Percentiles rank a stretch among this genome's conserved stretches.
These are phyloP conservation scores for Cordia subcordata DNA, from an alignment of 257 asterid genomes.

Conservation along the genomic window DNA sequence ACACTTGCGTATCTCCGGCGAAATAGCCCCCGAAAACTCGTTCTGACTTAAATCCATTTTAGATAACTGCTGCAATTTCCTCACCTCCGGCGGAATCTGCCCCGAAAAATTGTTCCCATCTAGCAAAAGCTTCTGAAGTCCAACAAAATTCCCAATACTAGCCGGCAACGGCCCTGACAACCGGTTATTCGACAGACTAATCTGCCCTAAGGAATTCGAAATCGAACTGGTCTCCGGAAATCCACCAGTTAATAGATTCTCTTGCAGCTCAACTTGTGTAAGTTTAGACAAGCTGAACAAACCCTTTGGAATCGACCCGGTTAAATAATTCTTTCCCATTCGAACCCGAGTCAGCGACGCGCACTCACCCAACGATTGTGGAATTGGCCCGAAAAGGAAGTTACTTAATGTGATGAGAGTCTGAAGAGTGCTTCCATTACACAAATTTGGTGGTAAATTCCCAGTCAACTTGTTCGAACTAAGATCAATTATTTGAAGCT, in stretches of 20 bases:
- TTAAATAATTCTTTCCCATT: slow-evolving; percentile 84
- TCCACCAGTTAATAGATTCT: slow-evolving; percentile 66
- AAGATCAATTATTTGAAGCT: slow-evolving; percentile 58
- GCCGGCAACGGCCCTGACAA: slow-evolving; percentile 72
- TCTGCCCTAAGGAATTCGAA: slow-evolving; percentile 63
- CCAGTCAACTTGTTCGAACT: slow-evolving; percentile 91
- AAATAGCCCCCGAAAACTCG: slow-evolving; percentile 54
- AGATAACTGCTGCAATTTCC: slow-evolving; percentile 83
- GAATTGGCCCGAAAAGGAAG: slow-evolving; percentile 80
- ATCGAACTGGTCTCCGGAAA: slow-evolving; percentile 47
- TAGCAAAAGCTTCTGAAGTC: slow-evolving; percentile 79
- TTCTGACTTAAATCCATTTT: slow-evolving; percentile 88
- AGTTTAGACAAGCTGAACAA: slow-evolving; percentile 67
- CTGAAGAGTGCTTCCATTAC: slow-evolving; percentile 55
- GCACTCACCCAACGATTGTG: slow-evolving; percentile 71
- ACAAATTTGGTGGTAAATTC: slow-evolving; percentile 63
- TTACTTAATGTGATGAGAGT: slow-evolving; percentile 72
- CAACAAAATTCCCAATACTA: slow-evolving; percentile 71
- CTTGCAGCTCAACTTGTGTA: slow-evolving; percentile 81
- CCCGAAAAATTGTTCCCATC: slow-evolving; percentile 90
- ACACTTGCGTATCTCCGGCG: slow-evolving; percentile 72
- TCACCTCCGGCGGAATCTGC: slow-evolving; percentile 63
- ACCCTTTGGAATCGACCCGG: slow-evolving; percentile 79
- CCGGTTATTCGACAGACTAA: slow-evolving; percentile 77
- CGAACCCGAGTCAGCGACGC: slow-evolving; percentile 65